Evolutionary conservation across 1,139 yeast genomes (phyloP), one percentile per base, ranked within the genome.

Genomic region (Groenewaldozyma sp.): DNA sequence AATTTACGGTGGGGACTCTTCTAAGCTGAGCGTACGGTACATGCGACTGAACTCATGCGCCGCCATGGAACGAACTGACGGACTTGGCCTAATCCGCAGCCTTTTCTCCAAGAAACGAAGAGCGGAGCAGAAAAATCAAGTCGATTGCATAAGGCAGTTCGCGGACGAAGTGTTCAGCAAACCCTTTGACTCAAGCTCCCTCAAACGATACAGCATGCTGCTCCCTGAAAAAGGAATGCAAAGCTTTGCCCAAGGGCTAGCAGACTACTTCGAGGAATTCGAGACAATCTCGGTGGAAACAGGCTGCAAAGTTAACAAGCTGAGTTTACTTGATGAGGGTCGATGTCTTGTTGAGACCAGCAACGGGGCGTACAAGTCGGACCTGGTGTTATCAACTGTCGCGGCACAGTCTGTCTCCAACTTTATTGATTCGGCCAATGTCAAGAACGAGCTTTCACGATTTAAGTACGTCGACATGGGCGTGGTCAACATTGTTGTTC

Each of bases 1-100:
- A 0, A 78, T 91, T 1, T 91, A 87, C 58, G 96, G 95, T 3
- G 96, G 94, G 1, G 94, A 88, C 58, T 70, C 77, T 2, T 55
- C 70, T 9, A 16, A 29, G 17, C 13, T 29, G 33, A 29, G 33
- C 13, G 52, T 62, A 1, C 43, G 63, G 14, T 47, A 61, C 31
- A 54, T 52, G 39, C 46, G 62, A 11, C 53, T 84, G 45, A 73
- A 70, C 37, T 63, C 70, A 18, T 7, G 7, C 5, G 10, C 22
- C 9, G 33, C 10, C 11, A 59, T 75, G 39, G 95, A 84, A 55
- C 54, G 63, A n/a, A 59, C 71, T 5, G 63, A 74, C 46, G 84
- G 87, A 0, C 78, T 87, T 1, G 58, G 60, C 22, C 44, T 83
- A 3, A 49, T 75, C 0, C 70, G 66, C 40, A 64, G 70, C 2